A percentile compares a stretch with the other conserved stretches of the same genome.
phyloP scores from a whole-genome alignment of 345 rosid species.

The Eucalyptus paniculata region DNA sequence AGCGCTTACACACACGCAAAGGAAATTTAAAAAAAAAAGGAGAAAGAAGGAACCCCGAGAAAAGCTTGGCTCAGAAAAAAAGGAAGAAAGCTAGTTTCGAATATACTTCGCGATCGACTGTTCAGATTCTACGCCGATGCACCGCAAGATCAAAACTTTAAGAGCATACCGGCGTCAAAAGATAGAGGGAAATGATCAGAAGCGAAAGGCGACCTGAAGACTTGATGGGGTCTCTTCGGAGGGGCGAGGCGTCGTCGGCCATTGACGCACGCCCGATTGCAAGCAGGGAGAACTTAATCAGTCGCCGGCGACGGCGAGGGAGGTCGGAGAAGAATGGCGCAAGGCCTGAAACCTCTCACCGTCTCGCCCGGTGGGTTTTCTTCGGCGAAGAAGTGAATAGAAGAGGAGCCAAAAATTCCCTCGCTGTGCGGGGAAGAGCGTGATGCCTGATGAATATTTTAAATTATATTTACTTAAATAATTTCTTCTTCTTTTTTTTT shows the following conservation, averaged over 20 bases:
- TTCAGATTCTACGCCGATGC: not conserved
- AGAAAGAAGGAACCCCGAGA: not conserved
- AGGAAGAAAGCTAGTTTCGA: not conserved
- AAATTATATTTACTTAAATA: not conserved
- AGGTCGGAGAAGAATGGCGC: not conserved
- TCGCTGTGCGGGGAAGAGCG: not conserved
- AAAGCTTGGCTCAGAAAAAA: not conserved
- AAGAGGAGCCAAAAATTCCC: not conserved
- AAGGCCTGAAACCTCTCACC: not conserved
- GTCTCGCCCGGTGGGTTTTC: not conserved
- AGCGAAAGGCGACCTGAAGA: slow-evolving; percentile 35
- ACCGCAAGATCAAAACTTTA: slow-evolving; percentile 1
- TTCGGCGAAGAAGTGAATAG: not conserved
- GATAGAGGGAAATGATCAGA: not conserved
- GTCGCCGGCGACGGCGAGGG: not conserved
- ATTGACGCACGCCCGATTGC: slow-evolving; percentile 3
- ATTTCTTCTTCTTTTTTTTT: rapidly evolving
- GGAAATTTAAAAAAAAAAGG: too few relatives aligned
- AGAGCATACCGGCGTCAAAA: not conserved
- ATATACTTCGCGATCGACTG: not conserved
- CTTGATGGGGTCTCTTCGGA: slow-evolving; percentile 63
- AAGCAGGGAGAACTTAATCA: not conserved
- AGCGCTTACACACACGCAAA: not conserved
- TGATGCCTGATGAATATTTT: not conserved
- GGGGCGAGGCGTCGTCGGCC: slow-evolving; percentile 56